Evolutionary conservation across 345 rosid species (phyloP).

Genomic region (Dovyalis caffra): DNA sequence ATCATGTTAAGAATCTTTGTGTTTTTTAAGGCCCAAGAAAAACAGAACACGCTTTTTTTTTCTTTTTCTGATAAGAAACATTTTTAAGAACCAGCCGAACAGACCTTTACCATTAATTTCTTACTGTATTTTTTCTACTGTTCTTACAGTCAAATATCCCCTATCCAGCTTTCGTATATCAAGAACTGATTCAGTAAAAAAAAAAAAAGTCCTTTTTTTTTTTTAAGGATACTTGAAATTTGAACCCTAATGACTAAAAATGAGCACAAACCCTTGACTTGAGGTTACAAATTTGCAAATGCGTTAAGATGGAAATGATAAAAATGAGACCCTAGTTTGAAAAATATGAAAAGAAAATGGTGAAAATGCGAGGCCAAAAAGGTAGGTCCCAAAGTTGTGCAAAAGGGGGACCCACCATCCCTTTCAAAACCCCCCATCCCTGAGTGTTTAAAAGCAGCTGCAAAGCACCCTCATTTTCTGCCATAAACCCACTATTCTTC

Average conservation of each 20-base stretch:
- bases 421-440: slow-evolving; percentile 2
- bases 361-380: not conserved
- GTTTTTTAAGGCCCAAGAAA: slow-evolving; percentile 5
- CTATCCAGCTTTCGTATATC: too few species aligned
- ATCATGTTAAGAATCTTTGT: slow-evolving; percentile 28
- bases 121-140: too few species aligned
- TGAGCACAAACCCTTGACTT: too few species aligned
- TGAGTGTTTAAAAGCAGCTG: slow-evolving; percentile 52
- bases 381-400: slow-evolving; percentile 32
- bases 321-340: not conserved
- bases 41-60: not conserved
- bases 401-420: slow-evolving; percentile 33
- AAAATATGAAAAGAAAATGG: not conserved
- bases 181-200: too few species aligned
- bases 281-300: too few species aligned
- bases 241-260: not conserved
- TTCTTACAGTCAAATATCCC: too few species aligned
- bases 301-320: too few species aligned
- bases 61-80: not conserved
- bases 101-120: not conserved
- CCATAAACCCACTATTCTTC: not conserved
- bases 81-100: slow-evolving; percentile 19
- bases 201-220: too few species aligned
- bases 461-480: slow-evolving; percentile 31
- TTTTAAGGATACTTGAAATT: not conserved